Evolutionary conservation across 1,284 basidiomycete species (phyloP).

Genomic region (Malassezia cuniculi): DNA sequence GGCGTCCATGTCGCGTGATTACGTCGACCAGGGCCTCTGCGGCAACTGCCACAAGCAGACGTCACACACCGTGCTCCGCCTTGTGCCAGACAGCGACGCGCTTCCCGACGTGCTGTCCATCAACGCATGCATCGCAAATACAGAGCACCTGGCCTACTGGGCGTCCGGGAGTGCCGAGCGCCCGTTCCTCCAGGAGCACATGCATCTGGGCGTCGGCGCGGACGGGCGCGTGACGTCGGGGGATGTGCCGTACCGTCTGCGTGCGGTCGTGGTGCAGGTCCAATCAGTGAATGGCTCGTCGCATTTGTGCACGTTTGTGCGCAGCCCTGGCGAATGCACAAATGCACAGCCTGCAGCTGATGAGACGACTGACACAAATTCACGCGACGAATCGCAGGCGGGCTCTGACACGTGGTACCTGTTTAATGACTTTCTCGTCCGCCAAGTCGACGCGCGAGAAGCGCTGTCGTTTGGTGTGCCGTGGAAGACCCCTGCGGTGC

Average conservation of each 20-base stretch:
- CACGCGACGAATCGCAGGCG: too few relatives aligned
- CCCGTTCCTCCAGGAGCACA: conserved; percentile 5
- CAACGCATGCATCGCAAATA: conserved; percentile 67
- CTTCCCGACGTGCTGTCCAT: conserved; percentile 76
- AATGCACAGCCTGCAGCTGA: too few relatives aligned
- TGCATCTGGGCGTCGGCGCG: conserved; percentile 11
- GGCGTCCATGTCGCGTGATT: conserved; percentile 66
- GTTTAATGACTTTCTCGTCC: conserved; percentile 93
- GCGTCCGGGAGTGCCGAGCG: conserved; percentile 49
- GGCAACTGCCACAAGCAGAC: conserved; percentile 61
- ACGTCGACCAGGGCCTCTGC: conserved; percentile 72
- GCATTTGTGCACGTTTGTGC: conserved; percentile 79
- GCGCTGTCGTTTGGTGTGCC: conserved; percentile 66
- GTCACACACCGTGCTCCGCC: conserved; percentile 60
- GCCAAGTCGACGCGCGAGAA: conserved; percentile 67
- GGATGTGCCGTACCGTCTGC: conserved; percentile 51
- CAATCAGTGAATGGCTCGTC: conserved; percentile 62
- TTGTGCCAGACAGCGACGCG: conserved; percentile 49
- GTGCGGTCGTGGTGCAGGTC: conserved; percentile 66
- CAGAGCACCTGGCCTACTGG: conserved; percentile 68
- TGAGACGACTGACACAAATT: too few relatives aligned
- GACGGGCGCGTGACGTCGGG: conserved; percentile 15
- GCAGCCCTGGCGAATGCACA: conserved; percentile 64
- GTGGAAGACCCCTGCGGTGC: conserved; percentile 88
- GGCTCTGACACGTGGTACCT: conserved; percentile 57